A percentile compares a stretch with the other conserved stretches of the same genome.
Conservation (phyloP, 495 filamentous ascomycete species). For the Podospora anserina region DNA sequence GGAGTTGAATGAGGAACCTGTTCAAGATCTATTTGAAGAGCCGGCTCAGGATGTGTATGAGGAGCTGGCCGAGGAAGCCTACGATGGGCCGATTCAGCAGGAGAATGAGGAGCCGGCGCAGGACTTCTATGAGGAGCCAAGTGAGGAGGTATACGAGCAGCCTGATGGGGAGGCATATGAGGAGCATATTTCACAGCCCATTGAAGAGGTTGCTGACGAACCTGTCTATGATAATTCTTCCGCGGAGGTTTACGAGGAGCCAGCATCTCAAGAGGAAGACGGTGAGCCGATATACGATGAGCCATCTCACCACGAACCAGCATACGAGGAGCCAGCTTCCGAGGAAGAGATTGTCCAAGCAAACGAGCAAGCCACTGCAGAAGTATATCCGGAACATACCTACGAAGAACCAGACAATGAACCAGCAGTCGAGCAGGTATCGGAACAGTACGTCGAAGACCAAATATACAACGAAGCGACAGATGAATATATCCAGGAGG, state of each 20-base stretch:
- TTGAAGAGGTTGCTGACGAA: not conserved
- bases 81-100: not conserved
- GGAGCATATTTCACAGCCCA: not conserved
- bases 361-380: not conserved
- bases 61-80: not conserved
- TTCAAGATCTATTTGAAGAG: not conserved
- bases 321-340: not conserved
- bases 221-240: not conserved
- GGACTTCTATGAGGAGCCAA: not conserved
- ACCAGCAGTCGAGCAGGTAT: not conserved
- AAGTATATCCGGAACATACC: not conserved
- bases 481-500: not conserved
- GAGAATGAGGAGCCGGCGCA: constrained; percentile 1
- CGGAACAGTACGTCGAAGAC: not conserved
- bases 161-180: not conserved
- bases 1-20: not conserved
- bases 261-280: not conserved
- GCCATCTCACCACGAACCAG: not conserved
- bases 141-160: constrained; percentile 2
- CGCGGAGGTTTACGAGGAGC: constrained; percentile 3
- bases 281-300: not conserved
- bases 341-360: not conserved
- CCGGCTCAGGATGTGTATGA: not conserved
- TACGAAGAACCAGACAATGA: not conserved
- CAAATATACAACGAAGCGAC: not conserved